Conservation (phyloP, 768 basidiomycete species). For the Termitomyces sp. region DNA sequence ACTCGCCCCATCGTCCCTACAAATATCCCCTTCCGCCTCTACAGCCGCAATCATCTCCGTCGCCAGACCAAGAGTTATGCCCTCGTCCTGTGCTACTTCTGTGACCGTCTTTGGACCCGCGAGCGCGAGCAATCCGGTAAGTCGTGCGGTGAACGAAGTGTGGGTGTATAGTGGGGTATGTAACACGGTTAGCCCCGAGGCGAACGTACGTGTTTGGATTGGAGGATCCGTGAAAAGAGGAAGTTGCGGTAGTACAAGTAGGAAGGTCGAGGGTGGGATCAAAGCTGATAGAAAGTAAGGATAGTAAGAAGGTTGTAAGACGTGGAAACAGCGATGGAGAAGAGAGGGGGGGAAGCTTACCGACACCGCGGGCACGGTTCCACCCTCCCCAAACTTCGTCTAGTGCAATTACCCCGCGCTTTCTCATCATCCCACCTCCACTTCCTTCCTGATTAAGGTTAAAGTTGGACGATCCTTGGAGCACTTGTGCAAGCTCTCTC, state of each 20-base stretch:
- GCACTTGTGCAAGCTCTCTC: conserved; percentile 69
- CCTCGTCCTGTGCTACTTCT: conserved; percentile 68
- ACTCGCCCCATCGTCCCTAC: conserved; percentile 61
- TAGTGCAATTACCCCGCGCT: conserved; percentile 75
- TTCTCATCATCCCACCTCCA: conserved; percentile 65
- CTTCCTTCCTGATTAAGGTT: conserved; percentile 23
- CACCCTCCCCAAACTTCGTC: conserved; percentile 96
- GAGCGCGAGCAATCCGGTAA: conserved; percentile 48
- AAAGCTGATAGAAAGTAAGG: conserved; percentile 51
- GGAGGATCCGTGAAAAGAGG: conserved; percentile 58
- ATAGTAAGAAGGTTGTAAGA: not conserved
- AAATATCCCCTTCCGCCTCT: conserved; percentile 65
- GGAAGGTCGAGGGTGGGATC: conserved; percentile 82
- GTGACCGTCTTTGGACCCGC: conserved; percentile 51
- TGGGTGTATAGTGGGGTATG: conserved; percentile 77
- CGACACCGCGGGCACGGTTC: conserved; percentile 90
- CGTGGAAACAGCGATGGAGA: not conserved
- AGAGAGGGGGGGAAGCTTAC: conserved; percentile 37
- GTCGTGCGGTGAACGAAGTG: conserved; percentile 60
- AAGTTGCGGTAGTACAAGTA: conserved; percentile 68
- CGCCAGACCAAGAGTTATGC: conserved; percentile 65
- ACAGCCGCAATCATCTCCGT: conserved; percentile 74
- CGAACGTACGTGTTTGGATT: conserved; percentile 61
- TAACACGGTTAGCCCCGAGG: conserved; percentile 72
- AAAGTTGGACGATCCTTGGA: conserved; percentile 39